A percentile compares a stretch with the other conserved stretches of the same genome.
These are phyloP conservation scores for Naganishia kalamii DNA, from an alignment of 768 basidiomycete genomes.

Conservation along the genomic window DNA sequence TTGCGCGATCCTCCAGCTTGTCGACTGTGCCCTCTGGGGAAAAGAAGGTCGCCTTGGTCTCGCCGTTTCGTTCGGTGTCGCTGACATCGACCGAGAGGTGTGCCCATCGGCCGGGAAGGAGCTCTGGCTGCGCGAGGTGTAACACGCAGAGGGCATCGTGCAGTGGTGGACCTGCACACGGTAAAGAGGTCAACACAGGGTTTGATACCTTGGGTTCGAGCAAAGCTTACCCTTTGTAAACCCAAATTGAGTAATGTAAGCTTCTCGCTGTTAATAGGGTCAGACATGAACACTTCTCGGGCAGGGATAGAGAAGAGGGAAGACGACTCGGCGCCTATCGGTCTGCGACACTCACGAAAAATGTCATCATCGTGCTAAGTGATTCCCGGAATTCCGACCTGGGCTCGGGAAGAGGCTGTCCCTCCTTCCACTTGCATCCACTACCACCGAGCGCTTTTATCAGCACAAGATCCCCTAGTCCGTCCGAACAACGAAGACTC, in stretches of 20 bases:
- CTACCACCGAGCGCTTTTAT: neutral
- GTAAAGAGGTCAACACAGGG: neutral
- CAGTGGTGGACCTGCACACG: conserved; percentile 21
- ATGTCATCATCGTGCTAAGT: conserved; percentile 21
- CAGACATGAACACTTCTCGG: neutral
- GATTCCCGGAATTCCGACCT: conserved; percentile 9
- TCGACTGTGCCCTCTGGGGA: conserved; percentile 2
- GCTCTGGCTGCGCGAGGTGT: conserved; percentile 14
- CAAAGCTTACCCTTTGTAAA: conserved; percentile 17
- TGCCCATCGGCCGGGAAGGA: conserved; percentile 9
- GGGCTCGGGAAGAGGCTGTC: conserved; percentile 10
- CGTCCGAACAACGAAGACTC: neutral
- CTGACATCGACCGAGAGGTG: conserved; percentile 10
- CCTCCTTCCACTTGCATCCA: neutral
- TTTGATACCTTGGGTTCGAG: neutral
- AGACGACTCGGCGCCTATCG: neutral
- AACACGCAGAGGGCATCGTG: conserved; percentile 20
- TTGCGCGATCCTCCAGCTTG: neutral
- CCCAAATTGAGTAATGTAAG: conserved; percentile 21
- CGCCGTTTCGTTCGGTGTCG: conserved; percentile 7
- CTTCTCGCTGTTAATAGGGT: conserved; percentile 6
- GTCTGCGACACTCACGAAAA: conserved; percentile 16
- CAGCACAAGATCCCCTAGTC: neutral
- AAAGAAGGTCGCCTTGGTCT: conserved; percentile 18
- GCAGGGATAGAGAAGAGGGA: neutral